Evolutionary conservation across 2,329 filamentous ascomycete genomes (phyloP).

Genomic region (Exophiala phaeomuriformis): DNA sequence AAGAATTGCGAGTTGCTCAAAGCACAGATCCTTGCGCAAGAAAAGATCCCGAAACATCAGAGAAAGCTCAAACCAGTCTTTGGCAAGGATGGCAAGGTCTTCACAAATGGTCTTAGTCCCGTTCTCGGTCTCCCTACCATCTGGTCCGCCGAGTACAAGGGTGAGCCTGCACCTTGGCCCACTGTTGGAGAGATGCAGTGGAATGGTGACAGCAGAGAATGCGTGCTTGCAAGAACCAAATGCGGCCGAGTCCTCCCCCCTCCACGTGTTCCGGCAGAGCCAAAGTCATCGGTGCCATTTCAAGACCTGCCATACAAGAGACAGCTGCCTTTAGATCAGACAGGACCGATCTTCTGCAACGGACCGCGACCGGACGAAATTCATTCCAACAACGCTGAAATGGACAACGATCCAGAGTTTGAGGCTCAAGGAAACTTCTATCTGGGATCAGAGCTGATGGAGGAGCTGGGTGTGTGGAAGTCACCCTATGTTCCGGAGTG

Average conservation of each 20-base stretch:
- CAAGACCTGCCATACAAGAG: constrained; percentile 12
- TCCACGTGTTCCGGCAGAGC: constrained; percentile 9
- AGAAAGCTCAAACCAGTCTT: constrained; percentile 17
- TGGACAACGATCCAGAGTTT: constrained; percentile 17
- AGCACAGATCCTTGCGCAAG: constrained; percentile 10
- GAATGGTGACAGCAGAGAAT: constrained; percentile 18
- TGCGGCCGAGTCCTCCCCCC: constrained; percentile 16
- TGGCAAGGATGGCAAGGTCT: constrained; percentile 17
- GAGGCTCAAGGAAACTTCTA: constrained; percentile 9
- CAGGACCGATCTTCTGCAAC: constrained; percentile 12
- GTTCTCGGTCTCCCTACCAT: constrained; percentile 16
- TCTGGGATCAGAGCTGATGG: constrained; percentile 14
- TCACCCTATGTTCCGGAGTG: constrained; percentile 7
- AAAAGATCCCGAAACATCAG: constrained; percentile 14
- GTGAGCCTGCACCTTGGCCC: constrained; percentile 13
- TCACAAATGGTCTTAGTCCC: constrained; percentile 15
- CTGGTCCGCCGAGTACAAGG: constrained; percentile 15
- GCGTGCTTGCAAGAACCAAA: constrained; percentile 11
- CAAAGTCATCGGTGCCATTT: neutral
- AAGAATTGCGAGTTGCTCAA: constrained; percentile 14
- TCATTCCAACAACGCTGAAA: constrained; percentile 9
- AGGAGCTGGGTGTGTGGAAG: constrained; percentile 12
- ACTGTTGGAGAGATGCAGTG: constrained; percentile 12
- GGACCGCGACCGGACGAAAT: constrained; percentile 16
- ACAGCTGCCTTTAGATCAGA: constrained; percentile 11